Evolutionary conservation across 202 grass and related monocot species (phyloP).

Genomic region (Musa balbisiana): DNA sequence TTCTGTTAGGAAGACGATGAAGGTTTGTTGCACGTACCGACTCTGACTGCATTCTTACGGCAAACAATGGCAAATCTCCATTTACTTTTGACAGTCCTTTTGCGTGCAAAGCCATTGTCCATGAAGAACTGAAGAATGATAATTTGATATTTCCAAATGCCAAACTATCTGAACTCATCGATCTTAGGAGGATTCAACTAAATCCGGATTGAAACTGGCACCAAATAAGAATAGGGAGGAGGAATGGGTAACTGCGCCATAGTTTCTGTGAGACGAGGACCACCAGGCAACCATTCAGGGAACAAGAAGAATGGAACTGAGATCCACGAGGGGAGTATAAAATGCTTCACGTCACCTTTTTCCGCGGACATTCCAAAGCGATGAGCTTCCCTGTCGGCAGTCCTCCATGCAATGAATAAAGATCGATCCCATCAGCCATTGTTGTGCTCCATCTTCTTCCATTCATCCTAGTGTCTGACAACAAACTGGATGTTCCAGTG

Average conservation of each 20-base stretch:
- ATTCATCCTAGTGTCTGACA: slow-evolving; percentile 26
- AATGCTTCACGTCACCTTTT: slow-evolving; percentile 1
- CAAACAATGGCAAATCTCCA: no score
- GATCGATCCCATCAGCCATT: neutral
- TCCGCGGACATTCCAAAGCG: neutral
- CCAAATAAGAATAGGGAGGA: neutral
- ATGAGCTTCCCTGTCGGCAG: neutral
- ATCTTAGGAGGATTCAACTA: no score
- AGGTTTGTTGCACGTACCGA: no score
- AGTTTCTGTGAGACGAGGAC: slow-evolving; percentile 27
- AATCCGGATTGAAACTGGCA: no score
- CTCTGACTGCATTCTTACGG: no score
- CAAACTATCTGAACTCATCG: no score
- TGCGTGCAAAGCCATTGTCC: no score
- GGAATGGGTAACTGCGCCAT: slow-evolving; percentile 15
- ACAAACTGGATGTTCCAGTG: neutral
- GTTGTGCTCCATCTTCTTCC: slow-evolving; percentile 27
- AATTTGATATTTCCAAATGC: no score
- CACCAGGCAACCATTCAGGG: slow-evolving; percentile 39
- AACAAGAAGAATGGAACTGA: slow-evolving; percentile 41
- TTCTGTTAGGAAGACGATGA: no score
- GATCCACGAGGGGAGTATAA: neutral
- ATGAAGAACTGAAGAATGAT: no score
- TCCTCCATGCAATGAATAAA: neutral
- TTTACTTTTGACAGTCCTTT: no score